These are phyloP conservation scores for Solanum hybrid DNA, from an alignment of 305 asterid species.

Conservation along the genomic window DNA sequence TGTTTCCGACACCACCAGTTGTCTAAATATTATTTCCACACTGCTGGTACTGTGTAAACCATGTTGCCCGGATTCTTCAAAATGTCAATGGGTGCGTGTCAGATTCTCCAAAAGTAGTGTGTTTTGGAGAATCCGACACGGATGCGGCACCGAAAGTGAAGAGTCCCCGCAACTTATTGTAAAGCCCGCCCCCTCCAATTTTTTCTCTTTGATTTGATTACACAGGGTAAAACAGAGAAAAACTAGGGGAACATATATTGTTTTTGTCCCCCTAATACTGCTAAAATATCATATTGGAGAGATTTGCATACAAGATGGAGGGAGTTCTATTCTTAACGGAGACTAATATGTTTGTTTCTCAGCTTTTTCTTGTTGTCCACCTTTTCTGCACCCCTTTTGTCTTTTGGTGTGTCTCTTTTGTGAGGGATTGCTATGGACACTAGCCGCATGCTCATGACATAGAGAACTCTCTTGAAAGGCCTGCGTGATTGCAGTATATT, in stretches of 20 bases:
- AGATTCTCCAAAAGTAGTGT: too few relatives aligned
- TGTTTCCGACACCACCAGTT: too few relatives aligned
- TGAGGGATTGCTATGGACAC: not conserved
- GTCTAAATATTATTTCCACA: not conserved
- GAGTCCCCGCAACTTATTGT: not conserved
- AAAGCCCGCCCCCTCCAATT: not conserved
- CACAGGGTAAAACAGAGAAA: too few relatives aligned
- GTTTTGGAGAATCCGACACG: too few relatives aligned
- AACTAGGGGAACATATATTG: too few relatives aligned
- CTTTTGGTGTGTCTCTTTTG: too few relatives aligned
- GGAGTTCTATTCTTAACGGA: not conserved
- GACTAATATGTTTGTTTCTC: not conserved
- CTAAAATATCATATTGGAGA: not conserved
- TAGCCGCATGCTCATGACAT: not conserved
- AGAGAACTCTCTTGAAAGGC: not conserved
- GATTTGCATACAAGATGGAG: not conserved
- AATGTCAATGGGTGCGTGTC: not conserved
- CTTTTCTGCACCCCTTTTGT: too few relatives aligned
- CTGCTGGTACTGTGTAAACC: not conserved
- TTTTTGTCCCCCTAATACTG: not conserved
- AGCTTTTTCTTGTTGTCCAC: not conserved
- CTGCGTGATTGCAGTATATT: not conserved
- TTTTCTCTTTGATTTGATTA: too few relatives aligned
- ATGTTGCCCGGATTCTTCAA: too few relatives aligned
- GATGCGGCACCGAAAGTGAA: too few relatives aligned